phyloP scores from a whole-genome alignment of 148 eudicot genomes.

The Cornus florida region DNA sequence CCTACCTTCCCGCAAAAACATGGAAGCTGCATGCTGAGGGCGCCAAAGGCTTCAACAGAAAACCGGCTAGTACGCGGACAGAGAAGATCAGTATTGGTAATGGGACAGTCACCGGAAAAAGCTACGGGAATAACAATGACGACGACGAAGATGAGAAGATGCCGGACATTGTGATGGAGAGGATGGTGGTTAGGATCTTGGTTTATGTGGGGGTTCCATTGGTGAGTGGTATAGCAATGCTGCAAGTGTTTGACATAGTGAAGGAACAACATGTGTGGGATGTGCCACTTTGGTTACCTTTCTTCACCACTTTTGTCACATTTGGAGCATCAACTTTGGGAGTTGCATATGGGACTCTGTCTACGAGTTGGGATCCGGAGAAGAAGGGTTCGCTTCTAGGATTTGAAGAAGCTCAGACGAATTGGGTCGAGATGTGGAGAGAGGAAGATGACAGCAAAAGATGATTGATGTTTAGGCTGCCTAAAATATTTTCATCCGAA shows the following conservation, averaged over 20 bases:
- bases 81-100: background rate
- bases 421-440: conserved; percentile 91
- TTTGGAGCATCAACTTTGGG: conserved; percentile 85
- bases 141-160: conserved; percentile 69
- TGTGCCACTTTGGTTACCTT: conserved; percentile 69
- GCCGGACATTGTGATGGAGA: conserved; percentile 61
- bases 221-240: conserved; percentile 39
- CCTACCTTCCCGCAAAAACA: conserved; percentile 8
- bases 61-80: background rate
- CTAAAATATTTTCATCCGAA: too few species aligned
- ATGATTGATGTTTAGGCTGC: too few species aligned
- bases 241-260: conserved; percentile 39
- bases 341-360: conserved; percentile 69
- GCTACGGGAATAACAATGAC: background rate
- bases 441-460: conserved; percentile 40
- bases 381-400: conserved; percentile 67
- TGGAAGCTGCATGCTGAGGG: conserved; percentile 25
- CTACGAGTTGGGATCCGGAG: conserved; percentile 75
- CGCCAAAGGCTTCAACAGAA: conserved; percentile 39
- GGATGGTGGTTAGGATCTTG: conserved; percentile 67
- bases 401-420: conserved; percentile 61
- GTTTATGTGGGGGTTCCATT: conserved; percentile 61
- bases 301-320: conserved; percentile 58
- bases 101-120: background rate
- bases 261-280: conserved; percentile 57